Conservation (phyloP, 1,284 basidiomycete species). For the Xerocomus nothofagi region DNA sequence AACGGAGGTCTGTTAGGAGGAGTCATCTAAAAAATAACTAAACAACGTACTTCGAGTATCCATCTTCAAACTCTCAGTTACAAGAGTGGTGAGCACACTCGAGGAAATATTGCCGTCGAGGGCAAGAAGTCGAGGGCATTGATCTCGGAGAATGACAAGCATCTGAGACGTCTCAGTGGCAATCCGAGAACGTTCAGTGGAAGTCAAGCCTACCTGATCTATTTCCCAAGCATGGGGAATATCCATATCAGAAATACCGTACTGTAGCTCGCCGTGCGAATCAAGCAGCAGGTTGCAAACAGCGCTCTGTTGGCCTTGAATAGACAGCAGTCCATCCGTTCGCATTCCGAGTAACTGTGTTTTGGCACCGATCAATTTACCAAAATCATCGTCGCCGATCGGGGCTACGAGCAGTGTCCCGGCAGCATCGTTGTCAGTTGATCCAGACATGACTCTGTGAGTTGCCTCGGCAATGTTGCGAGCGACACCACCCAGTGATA, state of each 20-base stretch:
- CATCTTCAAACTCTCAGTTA: constrained; percentile 48
- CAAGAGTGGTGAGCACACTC: constrained; percentile 50
- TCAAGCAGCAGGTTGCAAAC: constrained; percentile 88
- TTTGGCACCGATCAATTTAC: constrained; percentile 59
- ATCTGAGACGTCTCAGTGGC: constrained; percentile 9
- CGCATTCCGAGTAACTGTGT: constrained; percentile 70
- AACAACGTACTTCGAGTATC: constrained; percentile 52
- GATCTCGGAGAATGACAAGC: constrained; percentile 41
- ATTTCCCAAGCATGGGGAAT: constrained; percentile 58
- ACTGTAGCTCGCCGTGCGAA: constrained; percentile 66
- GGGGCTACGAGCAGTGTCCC: constrained; percentile 62
- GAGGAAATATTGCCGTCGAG: constrained; percentile 82
- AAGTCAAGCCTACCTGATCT: constrained; percentile 43
- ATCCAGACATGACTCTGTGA: constrained; percentile 54
- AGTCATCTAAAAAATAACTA: background rate
- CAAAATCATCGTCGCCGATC: constrained; percentile 71
- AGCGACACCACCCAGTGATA: constrained; percentile 89
- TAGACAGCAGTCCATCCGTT: constrained; percentile 70
- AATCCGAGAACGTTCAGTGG: background rate
- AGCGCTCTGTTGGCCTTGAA: constrained; percentile 54
- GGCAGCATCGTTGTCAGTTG: constrained; percentile 32
- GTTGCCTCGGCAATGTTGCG: constrained; percentile 93
- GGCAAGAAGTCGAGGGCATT: constrained; percentile 63
- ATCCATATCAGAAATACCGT: constrained; percentile 91
- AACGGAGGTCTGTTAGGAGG: constrained; percentile 5